Conservation (phyloP, 1,284 basidiomycete species). For the Hymenochaete sp. region DNA sequence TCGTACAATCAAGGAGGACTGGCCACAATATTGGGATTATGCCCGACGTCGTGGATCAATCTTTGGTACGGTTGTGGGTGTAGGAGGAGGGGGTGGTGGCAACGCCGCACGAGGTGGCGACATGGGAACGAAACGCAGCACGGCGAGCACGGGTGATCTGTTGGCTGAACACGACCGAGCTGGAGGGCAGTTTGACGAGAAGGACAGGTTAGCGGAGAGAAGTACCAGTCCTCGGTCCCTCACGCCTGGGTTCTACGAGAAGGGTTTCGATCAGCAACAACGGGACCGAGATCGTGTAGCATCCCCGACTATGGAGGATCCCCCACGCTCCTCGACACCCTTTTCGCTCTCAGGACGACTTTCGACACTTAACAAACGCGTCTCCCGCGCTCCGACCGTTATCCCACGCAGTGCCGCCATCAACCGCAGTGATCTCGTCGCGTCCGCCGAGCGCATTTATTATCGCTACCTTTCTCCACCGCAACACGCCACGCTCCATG, state of each 20-base stretch:
- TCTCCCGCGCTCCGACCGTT: slow-evolving; percentile 75
- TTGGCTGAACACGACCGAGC: slow-evolving; percentile 57
- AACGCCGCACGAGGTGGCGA: slow-evolving; percentile 29
- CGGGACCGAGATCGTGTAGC: slow-evolving; percentile 28
- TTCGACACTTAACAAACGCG: slow-evolving; percentile 62
- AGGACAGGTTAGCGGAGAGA: slow-evolving; percentile 36
- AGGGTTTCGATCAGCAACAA: slow-evolving; percentile 32
- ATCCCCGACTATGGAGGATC: slow-evolving; percentile 37
- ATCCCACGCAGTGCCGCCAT: slow-evolving; percentile 89
- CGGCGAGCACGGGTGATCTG: slow-evolving; percentile 61
- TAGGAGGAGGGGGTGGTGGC: slow-evolving; percentile 28
- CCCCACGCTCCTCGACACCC: slow-evolving; percentile 63
- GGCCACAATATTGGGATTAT: slow-evolving; percentile 95
- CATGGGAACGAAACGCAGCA: slow-evolving; percentile 60
- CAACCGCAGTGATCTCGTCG: slow-evolving; percentile 81
- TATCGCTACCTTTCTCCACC: slow-evolving; percentile 82
- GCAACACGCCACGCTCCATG: slow-evolving; percentile 34
- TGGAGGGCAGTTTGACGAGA: slow-evolving; percentile 38
- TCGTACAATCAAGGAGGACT: slow-evolving; percentile 85
- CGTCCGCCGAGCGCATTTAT: slow-evolving; percentile 92
- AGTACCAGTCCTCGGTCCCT: slow-evolving; percentile 42
- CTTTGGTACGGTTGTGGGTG: slow-evolving; percentile 83
- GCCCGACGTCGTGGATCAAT: slow-evolving; percentile 81
- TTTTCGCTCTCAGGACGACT: slow-evolving; percentile 68
- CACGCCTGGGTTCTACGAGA: slow-evolving; percentile 35